Conservation (phyloP, 805 yeast species). For the Priceomyces medius region DNA sequence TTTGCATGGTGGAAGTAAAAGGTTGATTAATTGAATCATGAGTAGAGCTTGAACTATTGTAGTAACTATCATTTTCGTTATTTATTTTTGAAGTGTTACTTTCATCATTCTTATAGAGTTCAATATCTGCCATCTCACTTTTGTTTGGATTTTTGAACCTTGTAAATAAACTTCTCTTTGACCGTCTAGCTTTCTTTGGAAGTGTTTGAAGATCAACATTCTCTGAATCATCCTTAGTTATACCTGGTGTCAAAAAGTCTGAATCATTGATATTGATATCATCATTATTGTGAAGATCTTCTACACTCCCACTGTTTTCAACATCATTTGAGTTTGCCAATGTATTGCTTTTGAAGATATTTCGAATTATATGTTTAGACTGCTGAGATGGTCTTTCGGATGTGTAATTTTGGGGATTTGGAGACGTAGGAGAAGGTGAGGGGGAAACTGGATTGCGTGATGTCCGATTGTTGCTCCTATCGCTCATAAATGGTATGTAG, state of each 20-base stretch:
- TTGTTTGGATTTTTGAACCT: slow-evolving; percentile 33
- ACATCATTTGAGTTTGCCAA: background rate
- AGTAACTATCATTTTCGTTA: slow-evolving; percentile 3
- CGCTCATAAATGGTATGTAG: slow-evolving; percentile 43
- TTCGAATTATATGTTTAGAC: slow-evolving; percentile 32
- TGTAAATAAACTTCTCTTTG: slow-evolving; percentile 37
- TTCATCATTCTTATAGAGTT: slow-evolving; percentile 6
- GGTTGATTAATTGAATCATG: slow-evolving; percentile 5
- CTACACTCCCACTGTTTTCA: background rate
- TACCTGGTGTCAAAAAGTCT: background rate
- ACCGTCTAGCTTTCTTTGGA: slow-evolving; percentile 29
- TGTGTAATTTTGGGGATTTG: slow-evolving; percentile 6
- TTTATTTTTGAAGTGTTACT: background rate
- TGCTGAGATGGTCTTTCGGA: slow-evolving; percentile 19
- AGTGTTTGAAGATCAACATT: slow-evolving; percentile 1
- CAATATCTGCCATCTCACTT: slow-evolving; percentile 9
- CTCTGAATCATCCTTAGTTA: background rate
- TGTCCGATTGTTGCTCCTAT: slow-evolving; percentile 21
- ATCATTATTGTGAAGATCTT: slow-evolving; percentile 11
- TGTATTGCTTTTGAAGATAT: slow-evolving; percentile 27
- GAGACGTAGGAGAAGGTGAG: slow-evolving; percentile 14
- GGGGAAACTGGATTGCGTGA: slow-evolving; percentile 13
- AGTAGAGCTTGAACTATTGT: slow-evolving; percentile 4
- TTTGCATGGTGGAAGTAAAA: background rate
- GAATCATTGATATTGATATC: slow-evolving; percentile 16